Base-by-base conservation (phyloP, 805 yeast genomes). In the Debaryomyces hansenii region DNA sequence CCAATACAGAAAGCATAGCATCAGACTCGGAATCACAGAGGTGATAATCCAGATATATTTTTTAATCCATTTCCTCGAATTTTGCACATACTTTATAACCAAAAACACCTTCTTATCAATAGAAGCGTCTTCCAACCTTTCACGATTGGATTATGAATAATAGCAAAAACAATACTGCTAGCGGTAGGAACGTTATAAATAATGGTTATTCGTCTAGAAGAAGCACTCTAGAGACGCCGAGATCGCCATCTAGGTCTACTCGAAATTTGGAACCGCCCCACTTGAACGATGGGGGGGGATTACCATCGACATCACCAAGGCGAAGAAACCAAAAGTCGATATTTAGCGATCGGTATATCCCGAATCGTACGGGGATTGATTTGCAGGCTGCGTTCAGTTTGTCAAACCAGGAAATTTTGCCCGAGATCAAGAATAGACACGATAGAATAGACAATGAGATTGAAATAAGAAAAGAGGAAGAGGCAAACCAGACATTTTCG, bases 321-420 rank as follows among this genome's bases (percentile, higher is more conserved):
- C 64, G 83, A 48, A 70, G 73, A 45, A 75, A 75, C 45, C 66
- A 65, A 21, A 64, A 68, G 42, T 65, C 79, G 2, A 72, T 80
- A 0, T 87, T 86, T 66, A 83, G 87, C 51, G 99, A 91, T 64
- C 72, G 98, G 46, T 90, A 83, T 63, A 88, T 94, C 21, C 99
- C 99, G 4, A 83, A 80, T 49, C 69, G 99, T 41, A 83, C 88
- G 1, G 96, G 96, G 0, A 79, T 90, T 20, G 95, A 90, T 57
- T 70, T 92, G 12, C 94, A 89, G 58, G 90, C 97, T 0, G 96
- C 96, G 6, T 85, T 83, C 62, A 78, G 83, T 48, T 66, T 83
- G 41, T 75, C 75, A 20, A 67, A 68, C 42, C 78, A 73, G 46
- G 78, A 71, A 14, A 59, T 77, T 62, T 15, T 67, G 14, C 74